Evolutionary conservation across 148 eudicot species (phyloP).

Genomic region (Cornus suecica): DNA sequence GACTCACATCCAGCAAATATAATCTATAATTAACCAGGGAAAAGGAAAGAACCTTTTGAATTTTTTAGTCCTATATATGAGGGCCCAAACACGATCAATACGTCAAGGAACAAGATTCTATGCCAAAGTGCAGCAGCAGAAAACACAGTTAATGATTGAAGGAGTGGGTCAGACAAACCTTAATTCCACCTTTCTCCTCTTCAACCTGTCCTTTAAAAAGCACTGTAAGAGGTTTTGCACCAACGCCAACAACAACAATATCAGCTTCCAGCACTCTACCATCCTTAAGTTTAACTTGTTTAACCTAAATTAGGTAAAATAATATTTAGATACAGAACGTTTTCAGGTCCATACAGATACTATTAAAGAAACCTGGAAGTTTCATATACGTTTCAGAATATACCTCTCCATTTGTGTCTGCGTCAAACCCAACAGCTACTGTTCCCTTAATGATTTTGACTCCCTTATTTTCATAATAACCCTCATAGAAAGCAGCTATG

Average conservation of each 20-base stretch:
- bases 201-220: slow-evolving; percentile 90
- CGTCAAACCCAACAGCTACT: slow-evolving; percentile 74
- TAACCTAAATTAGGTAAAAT: slow-evolving; percentile 49
- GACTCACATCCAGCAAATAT: background rate
- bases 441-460: slow-evolving; percentile 85
- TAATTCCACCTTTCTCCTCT: slow-evolving; percentile 97
- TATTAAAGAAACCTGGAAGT: background rate
- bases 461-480: slow-evolving; percentile 75
- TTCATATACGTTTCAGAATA: slow-evolving; percentile 7
- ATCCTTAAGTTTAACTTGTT: slow-evolving; percentile 82
- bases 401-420: slow-evolving; percentile 79
- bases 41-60: background rate
- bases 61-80: background rate
- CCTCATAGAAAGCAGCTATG: slow-evolving; percentile 92
- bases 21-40: background rate
- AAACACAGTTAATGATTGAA: background rate
- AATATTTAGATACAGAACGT: background rate
- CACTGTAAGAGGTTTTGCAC: slow-evolving; percentile 76
- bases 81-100: background rate
- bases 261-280: slow-evolving; percentile 91
- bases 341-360: background rate
- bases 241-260: slow-evolving; percentile 96
- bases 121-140: background rate
- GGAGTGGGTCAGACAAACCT: slow-evolving; percentile 44
- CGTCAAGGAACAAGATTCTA: background rate